Evolutionary conservation across 139 green algal species (phyloP).

Genomic region (Chlorella sp.): DNA sequence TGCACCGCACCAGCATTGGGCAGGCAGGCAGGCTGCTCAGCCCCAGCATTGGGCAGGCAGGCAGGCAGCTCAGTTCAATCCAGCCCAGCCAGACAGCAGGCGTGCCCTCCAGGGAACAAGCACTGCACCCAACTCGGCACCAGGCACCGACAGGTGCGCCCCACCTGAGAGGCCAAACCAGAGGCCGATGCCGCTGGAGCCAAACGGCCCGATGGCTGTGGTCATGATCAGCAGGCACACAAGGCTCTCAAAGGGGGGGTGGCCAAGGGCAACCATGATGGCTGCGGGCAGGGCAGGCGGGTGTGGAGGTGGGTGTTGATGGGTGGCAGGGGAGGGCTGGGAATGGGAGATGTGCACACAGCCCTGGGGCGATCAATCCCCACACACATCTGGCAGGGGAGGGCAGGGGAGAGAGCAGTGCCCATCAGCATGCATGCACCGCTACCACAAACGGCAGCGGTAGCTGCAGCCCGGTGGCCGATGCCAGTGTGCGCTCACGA

Average conservation of each 20-base stretch:
- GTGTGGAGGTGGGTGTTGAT: too few species aligned
- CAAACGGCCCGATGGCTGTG: constrained; percentile 9
- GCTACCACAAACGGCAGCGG: not conserved
- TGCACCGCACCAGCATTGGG: too few species aligned
- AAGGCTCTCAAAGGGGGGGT: constrained; percentile 26
- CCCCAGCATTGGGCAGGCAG: too few species aligned
- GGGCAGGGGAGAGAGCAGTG: not conserved
- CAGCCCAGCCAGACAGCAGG: too few species aligned
- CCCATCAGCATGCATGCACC: not conserved
- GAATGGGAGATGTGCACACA: too few species aligned
- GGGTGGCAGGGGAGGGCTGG: not conserved
- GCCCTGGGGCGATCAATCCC: not conserved
- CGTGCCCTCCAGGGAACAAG: too few species aligned
- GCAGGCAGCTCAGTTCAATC: too few species aligned
- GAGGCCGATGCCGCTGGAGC: constrained; percentile 23
- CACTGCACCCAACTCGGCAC: too few species aligned
- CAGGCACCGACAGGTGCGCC: not conserved
- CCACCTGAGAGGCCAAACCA: constrained; percentile 54
- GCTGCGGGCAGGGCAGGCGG: not conserved
- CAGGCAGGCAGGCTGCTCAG: too few species aligned
- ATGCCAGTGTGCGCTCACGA: not conserved
- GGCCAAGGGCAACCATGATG: constrained; percentile 50
- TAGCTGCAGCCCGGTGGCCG: not conserved
- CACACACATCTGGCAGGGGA: not conserved
- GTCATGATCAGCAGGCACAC: constrained; percentile 56